Conservation (phyloP, 441 rosid genomes). For the Gossypium trilobum region DNA sequence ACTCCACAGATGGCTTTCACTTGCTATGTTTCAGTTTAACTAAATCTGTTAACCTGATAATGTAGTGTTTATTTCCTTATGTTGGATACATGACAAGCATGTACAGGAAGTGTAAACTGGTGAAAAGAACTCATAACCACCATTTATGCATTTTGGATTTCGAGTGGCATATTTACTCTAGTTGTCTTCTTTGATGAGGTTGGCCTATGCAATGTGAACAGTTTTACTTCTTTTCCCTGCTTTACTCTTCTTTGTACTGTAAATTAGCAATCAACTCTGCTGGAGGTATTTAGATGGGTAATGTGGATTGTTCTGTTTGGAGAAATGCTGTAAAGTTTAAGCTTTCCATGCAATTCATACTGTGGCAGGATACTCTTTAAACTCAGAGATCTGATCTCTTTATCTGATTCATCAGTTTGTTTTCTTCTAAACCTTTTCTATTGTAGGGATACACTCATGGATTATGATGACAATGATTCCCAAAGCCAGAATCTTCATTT, state of each 20-base stretch:
- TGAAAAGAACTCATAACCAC: not conserved
- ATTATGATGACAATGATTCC: slow-evolving; percentile 96
- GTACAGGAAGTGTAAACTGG: not conserved
- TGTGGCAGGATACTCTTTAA: slow-evolving; percentile 7
- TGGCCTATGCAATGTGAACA: not conserved
- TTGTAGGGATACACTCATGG: slow-evolving; percentile 87
- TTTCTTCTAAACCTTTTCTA: slow-evolving; percentile 6
- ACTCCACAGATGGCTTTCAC: not conserved
- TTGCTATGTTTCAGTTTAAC: not conserved
- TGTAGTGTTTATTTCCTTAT: not conserved
- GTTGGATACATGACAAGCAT: not conserved
- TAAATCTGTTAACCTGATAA: not conserved
- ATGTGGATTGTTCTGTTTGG: not conserved
- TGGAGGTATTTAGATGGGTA: not conserved
- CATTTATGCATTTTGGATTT: not conserved
- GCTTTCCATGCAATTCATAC: not conserved
- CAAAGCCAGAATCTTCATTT: slow-evolving; percentile 85
- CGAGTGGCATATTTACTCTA: not conserved
- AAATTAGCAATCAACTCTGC: not conserved
- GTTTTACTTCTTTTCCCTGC: not conserved
- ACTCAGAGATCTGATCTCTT: slow-evolving; percentile 4
- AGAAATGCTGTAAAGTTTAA: not conserved
- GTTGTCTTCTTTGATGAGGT: not conserved
- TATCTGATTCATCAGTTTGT: not conserved
- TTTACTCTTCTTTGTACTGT: not conserved